Evolutionary conservation across 2,329 filamentous ascomycete genomes (phyloP).

Genomic region (Monosporascus sp.): DNA sequence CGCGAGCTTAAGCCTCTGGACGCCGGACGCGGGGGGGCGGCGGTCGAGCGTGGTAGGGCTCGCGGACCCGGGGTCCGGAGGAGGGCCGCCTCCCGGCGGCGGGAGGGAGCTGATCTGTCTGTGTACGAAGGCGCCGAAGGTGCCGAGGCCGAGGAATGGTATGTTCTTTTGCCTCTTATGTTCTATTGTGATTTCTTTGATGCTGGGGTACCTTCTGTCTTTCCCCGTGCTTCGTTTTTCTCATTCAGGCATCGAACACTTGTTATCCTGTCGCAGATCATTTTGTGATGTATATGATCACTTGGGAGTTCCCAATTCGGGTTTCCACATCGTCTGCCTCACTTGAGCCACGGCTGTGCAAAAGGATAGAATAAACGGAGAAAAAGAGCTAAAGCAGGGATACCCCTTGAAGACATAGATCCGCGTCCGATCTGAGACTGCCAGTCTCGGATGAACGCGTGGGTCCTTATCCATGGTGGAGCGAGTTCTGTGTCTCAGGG

Average conservation of each 20-base stretch:
- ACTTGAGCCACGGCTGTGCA: too few relatives aligned
- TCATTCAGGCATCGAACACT: background rate
- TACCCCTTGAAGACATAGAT: too few relatives aligned
- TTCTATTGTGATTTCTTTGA: background rate
- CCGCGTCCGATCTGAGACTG: too few relatives aligned
- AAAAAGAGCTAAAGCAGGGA: too few relatives aligned
- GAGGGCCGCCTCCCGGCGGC: background rate
- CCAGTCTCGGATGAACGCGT: too few relatives aligned
- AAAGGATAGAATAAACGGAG: too few relatives aligned
- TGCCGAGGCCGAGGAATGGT: constrained; percentile 56
- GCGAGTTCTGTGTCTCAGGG: too few relatives aligned
- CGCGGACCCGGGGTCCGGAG: constrained; percentile 4
- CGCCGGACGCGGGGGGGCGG: background rate
- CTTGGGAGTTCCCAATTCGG: constrained; percentile 4
- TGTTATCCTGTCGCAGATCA: background rate
- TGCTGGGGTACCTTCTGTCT: background rate
- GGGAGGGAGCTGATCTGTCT: constrained; percentile 45
- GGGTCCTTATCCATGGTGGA: too few relatives aligned
- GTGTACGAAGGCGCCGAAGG: constrained; percentile 51
- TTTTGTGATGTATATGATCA: background rate
- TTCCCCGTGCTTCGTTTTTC: background rate
- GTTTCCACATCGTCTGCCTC: background rate
- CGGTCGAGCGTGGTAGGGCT: constrained; percentile 5
- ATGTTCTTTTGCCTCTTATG: constrained; percentile 21
- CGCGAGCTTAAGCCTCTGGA: background rate